Evolutionary conservation across 2,329 filamentous ascomycete genomes (phyloP).

Genomic region (Alternaria panax): DNA sequence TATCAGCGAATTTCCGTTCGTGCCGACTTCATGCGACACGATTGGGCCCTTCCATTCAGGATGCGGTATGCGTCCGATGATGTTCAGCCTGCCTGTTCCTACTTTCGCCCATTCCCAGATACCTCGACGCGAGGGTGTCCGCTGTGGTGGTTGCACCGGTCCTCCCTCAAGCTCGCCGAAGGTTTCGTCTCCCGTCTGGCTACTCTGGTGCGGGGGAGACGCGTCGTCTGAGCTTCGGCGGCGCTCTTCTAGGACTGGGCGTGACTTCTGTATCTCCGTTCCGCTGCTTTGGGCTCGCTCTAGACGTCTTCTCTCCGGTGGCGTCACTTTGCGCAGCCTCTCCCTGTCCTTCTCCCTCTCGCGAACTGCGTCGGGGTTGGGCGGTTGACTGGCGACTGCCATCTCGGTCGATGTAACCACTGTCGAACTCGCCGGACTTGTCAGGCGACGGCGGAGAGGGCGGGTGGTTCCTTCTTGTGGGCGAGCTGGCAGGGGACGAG

Average conservation of each 20-base stretch:
- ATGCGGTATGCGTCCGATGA: constrained; percentile 41
- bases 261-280: constrained; percentile 26
- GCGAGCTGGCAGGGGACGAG: constrained; percentile 41
- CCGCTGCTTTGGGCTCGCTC: constrained; percentile 17
- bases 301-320: constrained; percentile 29
- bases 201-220: constrained; percentile 34
- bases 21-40: constrained; percentile 19
- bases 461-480: constrained; percentile 41
- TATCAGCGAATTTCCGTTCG: constrained; percentile 22
- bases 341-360: constrained; percentile 33
- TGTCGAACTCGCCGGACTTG: constrained; percentile 46
- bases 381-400: constrained; percentile 35
- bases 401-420: constrained; percentile 44
- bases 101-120: constrained; percentile 47
- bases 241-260: constrained; percentile 43
- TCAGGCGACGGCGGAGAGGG: constrained; percentile 48
- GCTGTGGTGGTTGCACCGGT: constrained; percentile 13
- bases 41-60: constrained; percentile 37
- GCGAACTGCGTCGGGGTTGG: constrained; percentile 32
- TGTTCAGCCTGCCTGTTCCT: constrained; percentile 37
- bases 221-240: constrained; percentile 45
- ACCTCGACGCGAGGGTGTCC: constrained; percentile 34
- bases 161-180: constrained; percentile 7
- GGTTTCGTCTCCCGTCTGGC: constrained; percentile 11
- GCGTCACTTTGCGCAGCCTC: constrained; percentile 35